A percentile compares a stretch with the other conserved stretches of the same genome.
phyloP scores from a whole-genome alignment of 495 filamentous ascomycete genomes.

The Bacidia gigantensis region DNA sequence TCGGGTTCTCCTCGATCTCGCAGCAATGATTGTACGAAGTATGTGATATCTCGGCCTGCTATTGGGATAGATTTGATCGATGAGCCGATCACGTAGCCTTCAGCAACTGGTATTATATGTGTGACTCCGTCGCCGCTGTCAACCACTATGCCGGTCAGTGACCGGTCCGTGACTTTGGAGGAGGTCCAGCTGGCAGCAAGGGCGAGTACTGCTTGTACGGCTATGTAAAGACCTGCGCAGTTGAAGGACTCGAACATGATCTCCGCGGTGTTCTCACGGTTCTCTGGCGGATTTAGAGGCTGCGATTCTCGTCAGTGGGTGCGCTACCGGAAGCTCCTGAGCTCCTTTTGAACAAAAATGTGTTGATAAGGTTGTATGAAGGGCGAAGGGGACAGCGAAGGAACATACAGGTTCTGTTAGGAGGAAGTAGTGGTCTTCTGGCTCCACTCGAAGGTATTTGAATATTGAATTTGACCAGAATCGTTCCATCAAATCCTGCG shows the following conservation, averaged over 20 bases:
- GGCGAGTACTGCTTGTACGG: slow-evolving; percentile 92
- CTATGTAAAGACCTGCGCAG: slow-evolving; percentile 96
- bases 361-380: background rate
- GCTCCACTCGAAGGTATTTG: slow-evolving; percentile 95
- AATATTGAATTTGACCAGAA: slow-evolving; percentile 99
- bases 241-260: slow-evolving; percentile 99
- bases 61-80: slow-evolving; percentile 98
- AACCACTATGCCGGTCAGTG: slow-evolving; percentile 94
- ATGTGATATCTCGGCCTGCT: slow-evolving; percentile 92
- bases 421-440: slow-evolving; percentile 95
- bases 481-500: slow-evolving; percentile 89
- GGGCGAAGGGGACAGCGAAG: background rate
- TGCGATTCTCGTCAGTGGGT: slow-evolving; percentile 25
- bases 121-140: slow-evolving; percentile 97
- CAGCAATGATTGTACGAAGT: slow-evolving; percentile 91
- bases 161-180: slow-evolving; percentile 90
- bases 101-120: slow-evolving; percentile 95
- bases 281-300: slow-evolving; percentile 96
- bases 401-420: slow-evolving; percentile 81
- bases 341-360: background rate
- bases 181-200: slow-evolving; percentile 97
- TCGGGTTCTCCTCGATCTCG: slow-evolving; percentile 94
- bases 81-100: slow-evolving; percentile 96
- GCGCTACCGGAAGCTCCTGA: background rate
- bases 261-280: slow-evolving; percentile 96